Evolutionary conservation across 495 filamentous ascomycete genomes (phyloP).

Genomic region (Staphylotrichum tortipilum): DNA sequence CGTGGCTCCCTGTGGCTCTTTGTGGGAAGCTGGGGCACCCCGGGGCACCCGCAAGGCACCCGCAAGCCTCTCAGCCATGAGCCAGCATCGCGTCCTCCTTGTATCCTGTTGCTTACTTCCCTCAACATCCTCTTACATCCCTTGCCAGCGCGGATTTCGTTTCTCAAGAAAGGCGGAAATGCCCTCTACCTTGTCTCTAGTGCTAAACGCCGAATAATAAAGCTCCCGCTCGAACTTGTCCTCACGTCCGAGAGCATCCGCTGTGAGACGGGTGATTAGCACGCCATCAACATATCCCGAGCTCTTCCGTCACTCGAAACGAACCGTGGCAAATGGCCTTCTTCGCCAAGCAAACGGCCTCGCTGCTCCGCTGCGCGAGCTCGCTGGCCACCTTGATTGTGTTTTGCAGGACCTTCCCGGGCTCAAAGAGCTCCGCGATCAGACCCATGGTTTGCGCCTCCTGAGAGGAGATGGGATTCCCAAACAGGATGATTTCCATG

Average conservation of each 20-base stretch:
- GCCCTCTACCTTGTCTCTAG: background rate
- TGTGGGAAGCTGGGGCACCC: no score
- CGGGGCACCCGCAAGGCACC: no score
- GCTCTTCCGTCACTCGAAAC: background rate
- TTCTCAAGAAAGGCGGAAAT: background rate
- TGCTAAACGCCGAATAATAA: background rate
- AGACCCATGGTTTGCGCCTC: background rate
- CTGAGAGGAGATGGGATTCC: background rate
- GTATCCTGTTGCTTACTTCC: no score
- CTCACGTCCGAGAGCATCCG: background rate
- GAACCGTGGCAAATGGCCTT: background rate
- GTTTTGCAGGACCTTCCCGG: background rate
- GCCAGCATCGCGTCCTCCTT: no score
- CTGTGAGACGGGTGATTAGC: background rate
- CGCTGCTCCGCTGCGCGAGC: background rate
- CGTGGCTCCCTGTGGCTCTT: no score
- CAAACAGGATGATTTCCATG: slow-evolving; percentile 3
- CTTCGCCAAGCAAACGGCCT: background rate
- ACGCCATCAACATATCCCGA: background rate
- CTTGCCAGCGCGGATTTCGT: background rate
- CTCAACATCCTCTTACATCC: no score
- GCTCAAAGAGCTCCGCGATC: background rate
- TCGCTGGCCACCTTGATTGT: background rate
- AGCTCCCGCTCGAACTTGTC: background rate
- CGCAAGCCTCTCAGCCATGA: no score